phyloP scores from a whole-genome alignment of 148 eudicot species.

The Persicaria maculosa region DNA sequence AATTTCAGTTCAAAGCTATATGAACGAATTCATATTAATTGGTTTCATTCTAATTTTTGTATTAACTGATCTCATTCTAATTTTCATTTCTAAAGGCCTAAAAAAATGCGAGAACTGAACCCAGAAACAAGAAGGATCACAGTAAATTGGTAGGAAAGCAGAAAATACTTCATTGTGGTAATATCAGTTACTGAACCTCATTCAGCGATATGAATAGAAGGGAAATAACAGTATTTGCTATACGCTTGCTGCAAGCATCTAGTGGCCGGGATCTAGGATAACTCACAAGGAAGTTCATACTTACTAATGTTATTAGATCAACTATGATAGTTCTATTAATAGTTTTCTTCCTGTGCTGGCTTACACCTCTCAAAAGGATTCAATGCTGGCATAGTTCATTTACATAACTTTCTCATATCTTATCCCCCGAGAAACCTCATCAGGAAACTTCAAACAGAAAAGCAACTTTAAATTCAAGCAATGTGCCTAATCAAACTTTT shows the following conservation, averaged over 20 bases:
- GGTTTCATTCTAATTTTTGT: no score
- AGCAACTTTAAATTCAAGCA: neutral
- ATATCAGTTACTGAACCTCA: no score
- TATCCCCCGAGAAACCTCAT: neutral
- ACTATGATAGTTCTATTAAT: neutral
- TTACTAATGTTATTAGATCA: neutral
- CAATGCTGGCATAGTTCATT: neutral
- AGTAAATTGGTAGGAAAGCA: neutral
- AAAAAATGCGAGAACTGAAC: neutral
- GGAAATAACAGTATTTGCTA: no score
- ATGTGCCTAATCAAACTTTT: neutral
- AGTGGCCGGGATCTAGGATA: neutral
- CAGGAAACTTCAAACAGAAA: neutral
- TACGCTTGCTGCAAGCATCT: no score
- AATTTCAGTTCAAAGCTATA: no score
- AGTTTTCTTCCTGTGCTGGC: neutral
- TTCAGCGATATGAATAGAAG: no score
- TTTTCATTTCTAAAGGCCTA: no score
- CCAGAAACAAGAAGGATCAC: neutral
- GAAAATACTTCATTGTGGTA: neutral
- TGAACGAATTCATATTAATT: no score
- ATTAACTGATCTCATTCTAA: no score
- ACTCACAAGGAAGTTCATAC: neutral
- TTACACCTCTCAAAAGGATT: neutral
- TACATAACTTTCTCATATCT: neutral